These are phyloP conservation scores for Tilletia setariae DNA, from an alignment of 1,284 basidiomycete genomes.

Conservation along the genomic window DNA sequence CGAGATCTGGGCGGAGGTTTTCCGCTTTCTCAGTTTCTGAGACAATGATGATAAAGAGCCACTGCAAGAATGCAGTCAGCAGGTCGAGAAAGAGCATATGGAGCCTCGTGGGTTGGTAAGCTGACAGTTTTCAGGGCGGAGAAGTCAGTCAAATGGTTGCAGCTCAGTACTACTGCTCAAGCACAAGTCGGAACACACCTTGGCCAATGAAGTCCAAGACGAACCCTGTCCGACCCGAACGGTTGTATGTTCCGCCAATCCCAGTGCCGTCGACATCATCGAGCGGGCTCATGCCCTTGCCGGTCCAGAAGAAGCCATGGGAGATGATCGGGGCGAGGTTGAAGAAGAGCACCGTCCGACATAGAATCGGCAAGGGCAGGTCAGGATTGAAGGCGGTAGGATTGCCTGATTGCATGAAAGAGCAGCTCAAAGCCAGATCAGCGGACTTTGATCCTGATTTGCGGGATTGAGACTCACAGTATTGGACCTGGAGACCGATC, in stretches of 20 bases:
- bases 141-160: background rate
- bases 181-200: constrained; percentile 12
- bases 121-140: background rate
- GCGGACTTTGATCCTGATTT: no score
- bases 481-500: constrained; percentile 31
- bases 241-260: constrained; percentile 16
- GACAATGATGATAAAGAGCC: constrained; percentile 10
- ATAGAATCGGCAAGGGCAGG: constrained; percentile 30
- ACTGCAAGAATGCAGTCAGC: constrained; percentile 21
- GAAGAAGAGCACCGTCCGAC: constrained; percentile 19
- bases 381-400: constrained; percentile 18
- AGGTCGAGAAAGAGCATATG: constrained; percentile 28
- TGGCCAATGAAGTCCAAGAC: constrained; percentile 45
- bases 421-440: background rate
- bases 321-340: constrained; percentile 28
- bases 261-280: constrained; percentile 14
- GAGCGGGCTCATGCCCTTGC: background rate
- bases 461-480: constrained; percentile 30
- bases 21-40: constrained; percentile 12
- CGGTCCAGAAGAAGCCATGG: constrained; percentile 21
- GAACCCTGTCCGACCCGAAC: constrained; percentile 21
- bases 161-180: background rate
- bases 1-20: background rate
- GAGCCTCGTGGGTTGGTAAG: constrained; percentile 24
- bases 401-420: background rate